phyloP scores from a whole-genome alignment of 139 green algal genomes.

The Chlorella ohadii region DNA sequence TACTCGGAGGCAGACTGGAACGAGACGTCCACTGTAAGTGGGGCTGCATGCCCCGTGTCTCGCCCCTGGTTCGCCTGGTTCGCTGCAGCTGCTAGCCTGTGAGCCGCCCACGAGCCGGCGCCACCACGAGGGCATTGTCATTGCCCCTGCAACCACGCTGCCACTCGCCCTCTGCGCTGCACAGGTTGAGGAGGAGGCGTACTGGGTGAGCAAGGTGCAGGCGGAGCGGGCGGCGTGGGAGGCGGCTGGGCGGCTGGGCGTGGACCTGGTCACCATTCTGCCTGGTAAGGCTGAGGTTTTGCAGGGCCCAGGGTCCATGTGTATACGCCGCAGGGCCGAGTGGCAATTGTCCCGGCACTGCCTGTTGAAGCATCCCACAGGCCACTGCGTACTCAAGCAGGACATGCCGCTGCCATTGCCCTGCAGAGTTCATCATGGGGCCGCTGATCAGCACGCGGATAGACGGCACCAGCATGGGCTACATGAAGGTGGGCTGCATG shows the following conservation, averaged over 20 bases:
- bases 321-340: too few species aligned
- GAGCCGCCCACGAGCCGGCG: too few species aligned
- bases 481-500: conserved; percentile 43
- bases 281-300: conserved; percentile 33
- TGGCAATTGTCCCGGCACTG: too few species aligned
- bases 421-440: conserved; percentile 73
- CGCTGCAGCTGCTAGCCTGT: too few species aligned
- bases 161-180: too few species aligned
- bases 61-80: too few species aligned
- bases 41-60: too few species aligned
- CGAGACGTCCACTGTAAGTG: conserved; percentile 47
- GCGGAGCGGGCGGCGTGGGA: conserved; percentile 78
- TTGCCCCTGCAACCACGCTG: too few species aligned
- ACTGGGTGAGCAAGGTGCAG: conserved; percentile 81
- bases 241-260: conserved; percentile 49
- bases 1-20: conserved; percentile 88
- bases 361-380: too few species aligned
- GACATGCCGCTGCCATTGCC: background rate
- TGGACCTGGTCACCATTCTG: conserved; percentile 79
- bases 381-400: too few species aligned
- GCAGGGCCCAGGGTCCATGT: background rate
- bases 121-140: too few species aligned
- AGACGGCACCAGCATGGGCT: conserved; percentile 49
- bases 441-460: conserved; percentile 43
- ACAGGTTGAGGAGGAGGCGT: conserved; percentile 57